Base-by-base conservation (phyloP, 495 filamentous ascomycete species). In the Penicillium pancosmium region DNA sequence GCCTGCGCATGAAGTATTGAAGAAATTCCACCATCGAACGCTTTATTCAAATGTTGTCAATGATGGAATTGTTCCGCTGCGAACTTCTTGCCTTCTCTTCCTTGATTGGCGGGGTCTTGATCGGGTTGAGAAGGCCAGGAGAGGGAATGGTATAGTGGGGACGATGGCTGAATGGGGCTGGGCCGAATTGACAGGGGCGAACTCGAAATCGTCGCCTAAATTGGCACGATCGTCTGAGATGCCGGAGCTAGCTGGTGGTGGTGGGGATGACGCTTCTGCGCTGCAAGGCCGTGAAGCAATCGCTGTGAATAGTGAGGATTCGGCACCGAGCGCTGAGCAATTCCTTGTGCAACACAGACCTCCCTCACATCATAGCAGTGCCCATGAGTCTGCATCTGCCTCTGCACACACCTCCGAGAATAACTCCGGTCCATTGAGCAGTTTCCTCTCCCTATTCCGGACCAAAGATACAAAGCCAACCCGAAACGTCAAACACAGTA, bases 41-140 rank as follows among this genome's bases (percentile, higher is more conserved):
- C 80, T 97, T 1, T 98, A 98, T 69, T 96, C 93, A 2, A 98
- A 98, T 66, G 92, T 98, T 27, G 95, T 98, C 44, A 98, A 98
- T 73, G 94, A 98, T 74, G 94, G 94, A 3, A 97, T 98, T 68
- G 94, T 98, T 7, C 94, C 94, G 2, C 71, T 98, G 38, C 84
- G 95, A 11, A 98, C 94, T 12, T 97, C 95, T 51, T 98, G 93
- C 71, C 78, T 98, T 15, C 79, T 98, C n/a, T 98, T 98, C 64
- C 81, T 98, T 7, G 94, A 98, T 69, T 98, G 94, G 94, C 89
- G 90, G 72, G 94, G 94, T 0, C 79, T 98, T 8, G 93, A 89
- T 21, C 86, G 91, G 23, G 94, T 98, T 5, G 91, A 98, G 63
- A 98, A 98, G 71, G 93, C 94, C 9, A 82, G 95, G 43, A 80